Evolutionary conservation across 192 early-diverging fungal species (phyloP).

Genomic region (Coemansia sp.): DNA sequence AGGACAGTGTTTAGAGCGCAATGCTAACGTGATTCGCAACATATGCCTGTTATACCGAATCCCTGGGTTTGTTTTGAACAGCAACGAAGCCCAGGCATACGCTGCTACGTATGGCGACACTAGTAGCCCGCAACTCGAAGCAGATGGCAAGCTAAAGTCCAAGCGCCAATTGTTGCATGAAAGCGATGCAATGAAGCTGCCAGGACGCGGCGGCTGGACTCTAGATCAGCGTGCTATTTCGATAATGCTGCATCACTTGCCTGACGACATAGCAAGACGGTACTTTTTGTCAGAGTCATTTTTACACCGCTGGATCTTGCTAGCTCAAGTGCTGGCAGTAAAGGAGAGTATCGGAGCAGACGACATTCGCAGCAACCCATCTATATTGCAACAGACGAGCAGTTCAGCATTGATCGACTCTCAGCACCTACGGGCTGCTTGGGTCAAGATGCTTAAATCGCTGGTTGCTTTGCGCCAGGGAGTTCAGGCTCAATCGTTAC

Average conservation of each 20-base stretch:
- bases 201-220: constrained; percentile 19
- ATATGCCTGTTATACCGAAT: constrained; percentile 44
- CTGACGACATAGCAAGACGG: constrained; percentile 39
- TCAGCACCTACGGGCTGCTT: constrained; percentile 29
- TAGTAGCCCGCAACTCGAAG: background rate
- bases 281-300: constrained; percentile 52
- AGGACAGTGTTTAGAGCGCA: constrained; percentile 48
- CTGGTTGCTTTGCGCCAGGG: constrained; percentile 29
- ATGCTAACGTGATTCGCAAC: constrained; percentile 45
- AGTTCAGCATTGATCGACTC: constrained; percentile 13
- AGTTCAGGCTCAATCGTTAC: background rate
- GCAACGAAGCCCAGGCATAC: constrained; percentile 14
- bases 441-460: constrained; percentile 36
- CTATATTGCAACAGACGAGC: background rate
- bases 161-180: constrained; percentile 24
- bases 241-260: constrained; percentile 38
- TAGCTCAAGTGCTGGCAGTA: constrained; percentile 45
- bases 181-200: background rate
- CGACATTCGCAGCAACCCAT: constrained; percentile 2
- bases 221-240: constrained; percentile 42
- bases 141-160: constrained; percentile 3
- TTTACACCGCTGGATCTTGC: constrained; percentile 46
- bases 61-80: constrained; percentile 27
- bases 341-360: constrained; percentile 20
- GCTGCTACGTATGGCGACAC: background rate